Percentiles rank a stretch among this genome's conserved stretches.
These are phyloP conservation scores for Pichia heedii DNA, from an alignment of 805 yeast species.

Conservation along the genomic window DNA sequence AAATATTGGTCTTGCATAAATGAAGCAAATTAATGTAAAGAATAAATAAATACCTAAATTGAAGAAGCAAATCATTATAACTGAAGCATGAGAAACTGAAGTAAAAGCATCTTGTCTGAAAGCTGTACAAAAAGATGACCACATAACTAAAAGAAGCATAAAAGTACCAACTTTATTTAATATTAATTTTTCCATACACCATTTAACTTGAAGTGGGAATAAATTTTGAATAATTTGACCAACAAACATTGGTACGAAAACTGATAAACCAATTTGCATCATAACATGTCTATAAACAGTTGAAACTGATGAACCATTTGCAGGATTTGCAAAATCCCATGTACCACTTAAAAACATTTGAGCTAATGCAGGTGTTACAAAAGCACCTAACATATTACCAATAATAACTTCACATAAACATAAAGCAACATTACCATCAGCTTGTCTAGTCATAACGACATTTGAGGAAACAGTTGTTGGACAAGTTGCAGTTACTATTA, in stretches of 20 bases:
- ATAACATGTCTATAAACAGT: constrained; percentile 64
- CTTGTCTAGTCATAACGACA: constrained; percentile 83
- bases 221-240: constrained; percentile 76
- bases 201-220: constrained; percentile 55
- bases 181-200: constrained; percentile 47
- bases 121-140: constrained; percentile 70
- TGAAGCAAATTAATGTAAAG: constrained; percentile 57
- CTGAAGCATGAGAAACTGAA: constrained; percentile 38
- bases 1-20: constrained; percentile 49
- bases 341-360: constrained; percentile 55
- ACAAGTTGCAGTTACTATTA: constrained; percentile 75
- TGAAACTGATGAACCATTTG: constrained; percentile 42
- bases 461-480: constrained; percentile 91
- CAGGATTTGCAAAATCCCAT: constrained; percentile 80
- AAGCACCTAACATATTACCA: constrained; percentile 80
- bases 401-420: constrained; percentile 79
- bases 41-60: constrained; percentile 72
- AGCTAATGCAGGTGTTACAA: constrained; percentile 75
- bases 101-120: constrained; percentile 76
- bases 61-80: constrained; percentile 73
- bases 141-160: constrained; percentile 59
- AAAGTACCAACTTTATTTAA: constrained; percentile 69
- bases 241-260: constrained; percentile 79
- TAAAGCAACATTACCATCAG: constrained; percentile 69
- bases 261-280: constrained; percentile 76